Conservation (phyloP, 768 basidiomycete species). For the Suillus weaverae region DNA sequence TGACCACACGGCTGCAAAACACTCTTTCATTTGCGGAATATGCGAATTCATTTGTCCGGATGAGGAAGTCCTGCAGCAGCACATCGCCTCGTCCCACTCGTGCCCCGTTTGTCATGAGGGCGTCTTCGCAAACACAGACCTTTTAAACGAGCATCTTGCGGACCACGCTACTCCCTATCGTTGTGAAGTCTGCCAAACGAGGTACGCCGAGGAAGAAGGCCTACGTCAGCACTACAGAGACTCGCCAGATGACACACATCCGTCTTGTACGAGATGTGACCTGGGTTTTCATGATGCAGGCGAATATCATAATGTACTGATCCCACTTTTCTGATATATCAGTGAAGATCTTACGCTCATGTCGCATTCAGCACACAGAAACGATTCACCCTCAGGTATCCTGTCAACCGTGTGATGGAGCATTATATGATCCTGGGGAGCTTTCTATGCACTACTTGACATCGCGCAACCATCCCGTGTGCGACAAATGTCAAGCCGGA, state of each 20-base stretch:
- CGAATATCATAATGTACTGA: constrained; percentile 30
- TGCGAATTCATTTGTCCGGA: neutral
- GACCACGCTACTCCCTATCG: constrained; percentile 29
- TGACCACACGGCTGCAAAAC: constrained; percentile 1
- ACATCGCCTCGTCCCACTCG: constrained; percentile 30
- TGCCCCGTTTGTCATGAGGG: constrained; percentile 35
- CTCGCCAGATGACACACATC: constrained; percentile 36
- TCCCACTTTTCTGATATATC: neutral
- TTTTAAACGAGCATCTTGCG: constrained; percentile 31
- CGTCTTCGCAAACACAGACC: constrained; percentile 23
- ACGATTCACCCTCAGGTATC: constrained; percentile 36
- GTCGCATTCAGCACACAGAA: constrained; percentile 38
- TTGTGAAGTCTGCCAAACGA: constrained; percentile 24
- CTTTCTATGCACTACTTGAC: constrained; percentile 26
- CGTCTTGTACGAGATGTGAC: constrained; percentile 34
- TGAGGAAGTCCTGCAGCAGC: constrained; percentile 22
- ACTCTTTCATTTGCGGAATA: neutral
- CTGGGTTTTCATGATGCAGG: constrained; percentile 35
- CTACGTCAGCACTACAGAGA: constrained; percentile 41
- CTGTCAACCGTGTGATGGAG: constrained; percentile 32
- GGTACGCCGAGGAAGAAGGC: constrained; percentile 33
- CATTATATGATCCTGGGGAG: constrained; percentile 22
- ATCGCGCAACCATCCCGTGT: constrained; percentile 30
- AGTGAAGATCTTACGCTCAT: neutral
- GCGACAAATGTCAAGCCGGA: constrained; percentile 26